Evolutionary conservation across 2,329 filamentous ascomycete species (phyloP).

Genomic region (Penicillium sp.): DNA sequence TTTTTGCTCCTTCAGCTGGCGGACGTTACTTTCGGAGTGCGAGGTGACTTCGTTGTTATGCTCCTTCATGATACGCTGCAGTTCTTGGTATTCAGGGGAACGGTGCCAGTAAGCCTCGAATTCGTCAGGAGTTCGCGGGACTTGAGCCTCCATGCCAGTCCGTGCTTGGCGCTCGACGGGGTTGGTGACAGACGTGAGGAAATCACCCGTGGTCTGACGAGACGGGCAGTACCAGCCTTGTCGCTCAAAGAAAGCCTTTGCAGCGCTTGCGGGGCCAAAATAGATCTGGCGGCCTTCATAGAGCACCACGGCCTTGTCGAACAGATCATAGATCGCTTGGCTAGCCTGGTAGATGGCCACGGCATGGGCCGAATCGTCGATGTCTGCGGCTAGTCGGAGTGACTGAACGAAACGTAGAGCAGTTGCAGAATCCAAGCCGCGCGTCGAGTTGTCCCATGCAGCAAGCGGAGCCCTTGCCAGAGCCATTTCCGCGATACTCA

Average conservation of each 20-base stretch:
- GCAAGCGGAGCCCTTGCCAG: slow-evolving; percentile 46
- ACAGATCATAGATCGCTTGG: slow-evolving; percentile 50
- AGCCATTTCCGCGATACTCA: slow-evolving; percentile 58
- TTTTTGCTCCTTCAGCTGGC: slow-evolving; percentile 36
- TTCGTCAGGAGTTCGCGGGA: slow-evolving; percentile 68
- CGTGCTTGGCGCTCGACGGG: slow-evolving; percentile 57
- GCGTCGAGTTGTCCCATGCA: slow-evolving; percentile 47
- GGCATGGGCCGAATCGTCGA: slow-evolving; percentile 47
- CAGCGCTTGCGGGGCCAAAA: slow-evolving; percentile 62
- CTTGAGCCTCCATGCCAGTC: slow-evolving; percentile 59
- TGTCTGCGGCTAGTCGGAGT: slow-evolving; percentile 49
- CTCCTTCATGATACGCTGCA: slow-evolving; percentile 43
- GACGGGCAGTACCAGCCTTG: slow-evolving; percentile 66
- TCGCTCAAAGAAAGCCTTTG: slow-evolving; percentile 65
- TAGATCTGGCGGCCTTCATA: slow-evolving; percentile 76
- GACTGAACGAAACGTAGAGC: slow-evolving; percentile 56
- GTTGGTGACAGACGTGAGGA: slow-evolving; percentile 68
- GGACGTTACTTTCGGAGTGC: slow-evolving; percentile 40
- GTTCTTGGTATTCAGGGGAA: slow-evolving; percentile 48
- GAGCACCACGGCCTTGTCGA: slow-evolving; percentile 69
- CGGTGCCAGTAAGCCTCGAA: slow-evolving; percentile 59
- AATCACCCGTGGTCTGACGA: slow-evolving; percentile 68
- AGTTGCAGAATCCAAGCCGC: slow-evolving; percentile 53
- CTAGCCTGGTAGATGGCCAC: slow-evolving; percentile 56
- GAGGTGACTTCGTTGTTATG: slow-evolving; percentile 18